Conservation (phyloP, 768 basidiomycete genomes). For the Russula virescens region DNA sequence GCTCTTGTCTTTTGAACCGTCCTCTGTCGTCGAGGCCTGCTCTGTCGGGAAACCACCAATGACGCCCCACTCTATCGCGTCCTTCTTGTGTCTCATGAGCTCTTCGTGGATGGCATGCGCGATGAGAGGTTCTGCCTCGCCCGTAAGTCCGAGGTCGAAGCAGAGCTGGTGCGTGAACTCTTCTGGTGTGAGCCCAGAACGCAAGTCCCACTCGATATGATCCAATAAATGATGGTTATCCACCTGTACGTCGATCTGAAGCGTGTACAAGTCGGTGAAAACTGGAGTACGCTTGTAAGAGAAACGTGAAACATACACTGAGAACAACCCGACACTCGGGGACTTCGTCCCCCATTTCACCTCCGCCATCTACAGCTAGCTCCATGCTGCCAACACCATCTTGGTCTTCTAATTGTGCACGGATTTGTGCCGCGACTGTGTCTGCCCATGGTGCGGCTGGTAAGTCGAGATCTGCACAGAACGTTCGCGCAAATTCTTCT, state of each 20-base stretch:
- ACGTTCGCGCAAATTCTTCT: slow-evolving; percentile 75
- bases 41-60: slow-evolving; percentile 51
- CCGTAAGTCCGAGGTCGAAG: slow-evolving; percentile 78
- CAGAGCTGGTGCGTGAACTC: slow-evolving; percentile 75
- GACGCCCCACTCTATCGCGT: slow-evolving; percentile 91
- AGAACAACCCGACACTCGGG: slow-evolving; percentile 79
- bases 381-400: slow-evolving; percentile 78
- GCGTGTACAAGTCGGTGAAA: slow-evolving; percentile 8
- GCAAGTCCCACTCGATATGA: slow-evolving; percentile 98
- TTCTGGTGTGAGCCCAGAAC: slow-evolving; percentile 86
- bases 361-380: slow-evolving; percentile 52
- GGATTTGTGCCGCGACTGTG: slow-evolving; percentile 79
- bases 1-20: slow-evolving; percentile 41
- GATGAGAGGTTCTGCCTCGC: slow-evolving; percentile 84
- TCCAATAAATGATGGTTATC: slow-evolving; percentile 87
- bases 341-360: slow-evolving; percentile 42
- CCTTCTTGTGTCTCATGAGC: slow-evolving; percentile 90
- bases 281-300: slow-evolving; percentile 3
- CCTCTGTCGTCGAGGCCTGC: slow-evolving; percentile 30
- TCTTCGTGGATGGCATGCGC: slow-evolving; percentile 95
- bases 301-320: slow-evolving; percentile 55
- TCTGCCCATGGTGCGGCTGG: slow-evolving; percentile 61
- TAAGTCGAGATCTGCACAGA: slow-evolving; percentile 86
- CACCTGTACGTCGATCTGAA: slow-evolving; percentile 94
- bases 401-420: slow-evolving; percentile 87